Conservation (phyloP, 257 asterid genomes). For the Plantago elongata region DNA sequence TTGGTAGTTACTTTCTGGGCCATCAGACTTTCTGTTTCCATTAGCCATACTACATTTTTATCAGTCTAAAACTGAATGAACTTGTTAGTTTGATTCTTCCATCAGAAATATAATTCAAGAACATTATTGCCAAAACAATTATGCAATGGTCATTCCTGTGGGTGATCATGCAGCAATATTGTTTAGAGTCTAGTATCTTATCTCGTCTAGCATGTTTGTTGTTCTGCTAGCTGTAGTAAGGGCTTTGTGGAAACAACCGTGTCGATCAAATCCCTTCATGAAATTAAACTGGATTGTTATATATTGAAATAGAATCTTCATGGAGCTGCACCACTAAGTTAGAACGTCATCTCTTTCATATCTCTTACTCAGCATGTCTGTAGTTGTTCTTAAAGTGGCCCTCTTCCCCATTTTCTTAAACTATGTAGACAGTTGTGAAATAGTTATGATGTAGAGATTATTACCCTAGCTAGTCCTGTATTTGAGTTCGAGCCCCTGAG, state of each 20-base stretch:
- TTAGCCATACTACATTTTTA: background rate
- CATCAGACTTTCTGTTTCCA: no score
- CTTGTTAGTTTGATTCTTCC: no score
- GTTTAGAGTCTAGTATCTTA: no score
- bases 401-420: no score
- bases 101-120: no score
- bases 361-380: background rate
- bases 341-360: no score
- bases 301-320: background rate
- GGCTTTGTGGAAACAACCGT: background rate
- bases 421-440: no score
- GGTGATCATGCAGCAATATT: background rate
- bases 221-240: background rate
- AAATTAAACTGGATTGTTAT: background rate
- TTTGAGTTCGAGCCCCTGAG: background rate
- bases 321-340: background rate
- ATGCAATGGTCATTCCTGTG: no score
- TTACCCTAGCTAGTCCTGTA: background rate
- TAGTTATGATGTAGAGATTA: no score
- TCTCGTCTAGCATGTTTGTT: background rate
- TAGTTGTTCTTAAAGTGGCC: background rate
- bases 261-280: background rate
- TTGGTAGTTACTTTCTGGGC: constrained; percentile 3
- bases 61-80: no score
- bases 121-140: no score